These are phyloP conservation scores for Trypanosoma brucei DNA, from an alignment of 208 protist species.

Conservation along the genomic window DNA sequence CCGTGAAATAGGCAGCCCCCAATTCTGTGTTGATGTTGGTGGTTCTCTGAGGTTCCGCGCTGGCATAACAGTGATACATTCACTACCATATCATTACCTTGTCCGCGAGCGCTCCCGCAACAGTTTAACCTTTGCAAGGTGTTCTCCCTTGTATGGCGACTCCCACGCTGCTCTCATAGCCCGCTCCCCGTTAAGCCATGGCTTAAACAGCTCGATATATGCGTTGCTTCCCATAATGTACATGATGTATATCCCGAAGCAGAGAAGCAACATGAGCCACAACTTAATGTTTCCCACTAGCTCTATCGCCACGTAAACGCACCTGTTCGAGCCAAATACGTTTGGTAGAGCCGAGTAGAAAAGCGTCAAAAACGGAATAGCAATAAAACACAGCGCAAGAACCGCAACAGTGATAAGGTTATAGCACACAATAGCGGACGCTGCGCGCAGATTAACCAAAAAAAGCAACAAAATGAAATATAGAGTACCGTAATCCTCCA, in stretches of 20 bases:
- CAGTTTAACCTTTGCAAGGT: conserved; percentile 23
- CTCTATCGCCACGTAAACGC: conserved; percentile 39
- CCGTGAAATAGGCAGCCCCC: too few relatives aligned
- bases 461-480: conserved; percentile 74
- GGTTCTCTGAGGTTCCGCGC: too few relatives aligned
- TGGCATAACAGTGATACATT: too few relatives aligned
- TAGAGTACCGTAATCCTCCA: conserved; percentile 64
- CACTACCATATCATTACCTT: background rate
- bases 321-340: conserved; percentile 57
- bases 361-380: conserved; percentile 34
- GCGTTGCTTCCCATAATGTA: conserved; percentile 52
- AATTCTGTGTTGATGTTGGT: too few relatives aligned
- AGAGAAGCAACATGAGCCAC: conserved; percentile 52
- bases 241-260: conserved; percentile 43
- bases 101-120: conserved; percentile 25
- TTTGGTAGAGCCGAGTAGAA: conserved; percentile 43
- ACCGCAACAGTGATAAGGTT: conserved; percentile 37
- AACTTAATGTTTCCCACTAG: conserved; percentile 48
- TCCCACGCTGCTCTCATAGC: conserved; percentile 39
- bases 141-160: conserved; percentile 39
- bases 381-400: conserved; percentile 27
- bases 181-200: conserved; percentile 53
- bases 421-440: conserved; percentile 39
- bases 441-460: conserved; percentile 53
- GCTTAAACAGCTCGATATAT: conserved; percentile 54